Conservation (phyloP, 2,329 filamentous ascomycete genomes). For the Leptographium galeiforme region DNA sequence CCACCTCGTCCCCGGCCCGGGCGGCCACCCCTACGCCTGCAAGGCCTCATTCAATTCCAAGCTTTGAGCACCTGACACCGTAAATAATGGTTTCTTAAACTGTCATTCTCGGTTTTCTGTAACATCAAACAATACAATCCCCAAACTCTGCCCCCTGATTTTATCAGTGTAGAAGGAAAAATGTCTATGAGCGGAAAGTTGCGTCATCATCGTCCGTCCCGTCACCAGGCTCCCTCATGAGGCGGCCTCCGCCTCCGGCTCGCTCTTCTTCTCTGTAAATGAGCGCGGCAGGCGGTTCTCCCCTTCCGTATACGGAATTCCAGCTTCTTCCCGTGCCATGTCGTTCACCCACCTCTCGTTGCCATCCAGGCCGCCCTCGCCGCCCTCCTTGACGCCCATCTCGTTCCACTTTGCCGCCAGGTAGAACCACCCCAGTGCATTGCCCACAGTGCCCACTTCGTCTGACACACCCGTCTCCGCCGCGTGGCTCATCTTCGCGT, state of each 20-base stretch:
- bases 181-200: neutral
- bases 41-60: neutral
- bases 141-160: no score
- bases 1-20: conserved; percentile 6
- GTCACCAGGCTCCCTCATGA: neutral
- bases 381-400: conserved; percentile 29
- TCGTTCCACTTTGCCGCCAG: conserved; percentile 55
- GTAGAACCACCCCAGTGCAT: conserved; percentile 64
- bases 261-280: conserved; percentile 21
- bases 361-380: conserved; percentile 35
- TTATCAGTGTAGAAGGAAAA: neutral
- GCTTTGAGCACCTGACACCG: neutral
- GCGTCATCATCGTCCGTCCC: neutral
- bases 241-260: neutral
- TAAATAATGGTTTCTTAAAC: no score
- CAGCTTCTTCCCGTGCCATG: conserved; percentile 53
- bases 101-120: no score
- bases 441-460: conserved; percentile 70
- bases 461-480: conserved; percentile 59
- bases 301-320: conserved; percentile 38
- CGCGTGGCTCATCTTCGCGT: conserved; percentile 51
- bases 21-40: conserved; percentile 7
- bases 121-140: no score
- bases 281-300: conserved; percentile 48
- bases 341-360: conserved; percentile 60